These are phyloP conservation scores for Cladophialophora chaetospira DNA, from an alignment of 2,329 filamentous ascomycete species.

Conservation along the genomic window DNA sequence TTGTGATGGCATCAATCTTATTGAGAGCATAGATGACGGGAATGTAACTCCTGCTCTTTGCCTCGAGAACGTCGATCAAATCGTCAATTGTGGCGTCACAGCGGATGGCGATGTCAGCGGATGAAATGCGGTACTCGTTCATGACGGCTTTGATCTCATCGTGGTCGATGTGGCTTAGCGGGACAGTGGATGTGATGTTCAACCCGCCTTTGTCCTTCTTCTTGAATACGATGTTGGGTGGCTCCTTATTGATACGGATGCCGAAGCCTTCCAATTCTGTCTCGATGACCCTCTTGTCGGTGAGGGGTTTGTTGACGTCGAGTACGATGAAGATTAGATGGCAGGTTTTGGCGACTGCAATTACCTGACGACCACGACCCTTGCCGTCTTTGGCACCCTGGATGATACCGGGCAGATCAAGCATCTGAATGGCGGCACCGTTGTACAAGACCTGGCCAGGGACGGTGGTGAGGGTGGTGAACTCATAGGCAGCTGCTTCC, in stretches of 20 bases:
- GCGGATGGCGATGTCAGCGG: constrained; percentile 94
- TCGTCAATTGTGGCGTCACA: constrained; percentile 98
- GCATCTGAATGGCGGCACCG: constrained; percentile 95
- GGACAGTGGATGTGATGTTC: constrained; percentile 92
- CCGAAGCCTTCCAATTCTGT: constrained; percentile 94
- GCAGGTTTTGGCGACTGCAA: constrained; percentile 97
- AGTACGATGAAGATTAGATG: constrained; percentile 98
- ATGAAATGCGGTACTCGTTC: constrained; percentile 94
- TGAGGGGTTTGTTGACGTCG: constrained; percentile 97
- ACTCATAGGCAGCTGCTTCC: constrained; percentile 96
- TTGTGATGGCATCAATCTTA: constrained; percentile 98
- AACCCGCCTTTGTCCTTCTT: constrained; percentile 99
- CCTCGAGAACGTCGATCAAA: constrained; percentile 92
- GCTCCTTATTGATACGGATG: constrained; percentile 94
- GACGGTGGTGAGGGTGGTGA: constrained; percentile 96
- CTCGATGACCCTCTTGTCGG: constrained; percentile 95
- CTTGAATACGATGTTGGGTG: constrained; percentile 98
- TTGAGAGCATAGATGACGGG: constrained; percentile 99
- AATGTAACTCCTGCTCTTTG: constrained; percentile 92
- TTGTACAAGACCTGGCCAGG: constrained; percentile 96
- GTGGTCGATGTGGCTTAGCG: constrained; percentile 86
- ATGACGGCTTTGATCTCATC: constrained; percentile 99
- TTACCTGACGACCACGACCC: constrained; percentile 95
- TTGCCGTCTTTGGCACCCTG: constrained; percentile 98
- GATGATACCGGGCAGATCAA: constrained; percentile 98